Base-by-base conservation (phyloP, 2,329 filamentous ascomycete genomes). In the Xylariaceae sp. region DNA sequence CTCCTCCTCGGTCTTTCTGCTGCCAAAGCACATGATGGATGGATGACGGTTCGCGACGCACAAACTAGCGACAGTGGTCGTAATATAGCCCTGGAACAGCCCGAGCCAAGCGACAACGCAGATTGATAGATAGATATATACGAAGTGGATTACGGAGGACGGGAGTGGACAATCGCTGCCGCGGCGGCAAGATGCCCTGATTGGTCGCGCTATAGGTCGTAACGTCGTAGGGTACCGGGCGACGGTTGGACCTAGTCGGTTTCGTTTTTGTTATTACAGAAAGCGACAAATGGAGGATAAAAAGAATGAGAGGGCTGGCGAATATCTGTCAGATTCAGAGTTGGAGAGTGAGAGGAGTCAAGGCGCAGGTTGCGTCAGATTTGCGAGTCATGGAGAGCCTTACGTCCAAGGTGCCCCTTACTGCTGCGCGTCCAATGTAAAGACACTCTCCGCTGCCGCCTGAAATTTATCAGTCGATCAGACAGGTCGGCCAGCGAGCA, bases 21-120 rank as follows among this genome's bases (percentile, higher is more conserved):
- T 65, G 47, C 80, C 78, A 63, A 85, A 85, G 64, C 81, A 85
- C 81, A 85, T 85, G 40, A 19, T 42, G 37, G 38, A 29, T 19
- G 29, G 31, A 35, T 31, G 28, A 34, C 8, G 30, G 13, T 32
- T n/a, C 16, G 15, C 8, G 30, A n/a, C 16, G 30, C 16, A n/a
- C 13, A n/a, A 6, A 32, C 12, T n/a, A 17, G 30, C 30, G 6
- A n/a, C 30, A 13, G 13, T 17, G 16, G 15, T 32, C 15, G 30
- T 7, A 32, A 17, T 32, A n/a, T n/a, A 6, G 13, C 13, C 13
- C 30, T 17, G 30, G 30, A 32, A n/a, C 12, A n/a, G 16, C 30
- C 8, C 30, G 30, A 32, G 30, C 30, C 16, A 32, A 32, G 30
- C 30, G 16, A n/a, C 30, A n/a, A 4, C 30, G 6, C 30, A 9